Conservation (phyloP, 768 basidiomycete genomes). For the Lentinula sp. region DNA sequence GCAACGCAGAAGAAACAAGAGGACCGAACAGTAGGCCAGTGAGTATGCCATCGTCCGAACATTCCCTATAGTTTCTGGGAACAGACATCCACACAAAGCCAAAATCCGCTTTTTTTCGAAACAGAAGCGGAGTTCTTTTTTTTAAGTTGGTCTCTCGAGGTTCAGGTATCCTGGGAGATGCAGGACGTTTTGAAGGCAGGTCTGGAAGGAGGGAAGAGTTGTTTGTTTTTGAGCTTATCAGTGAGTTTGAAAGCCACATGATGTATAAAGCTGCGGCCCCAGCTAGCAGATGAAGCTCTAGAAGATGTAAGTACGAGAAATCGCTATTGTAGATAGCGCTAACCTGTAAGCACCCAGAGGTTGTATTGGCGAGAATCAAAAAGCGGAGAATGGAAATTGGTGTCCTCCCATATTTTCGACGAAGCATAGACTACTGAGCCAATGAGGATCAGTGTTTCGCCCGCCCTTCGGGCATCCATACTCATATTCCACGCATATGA, state of each 20-base stretch:
- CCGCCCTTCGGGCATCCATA: conserved; percentile 57
- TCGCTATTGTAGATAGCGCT: conserved; percentile 4
- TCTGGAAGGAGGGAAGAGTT: not conserved
- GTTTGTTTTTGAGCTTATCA: conserved; percentile 4
- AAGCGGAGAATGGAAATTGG: conserved; percentile 22
- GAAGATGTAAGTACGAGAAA: conserved; percentile 5
- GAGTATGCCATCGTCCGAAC: conserved; percentile 78
- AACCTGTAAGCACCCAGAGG: conserved; percentile 50
- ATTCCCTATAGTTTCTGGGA: conserved; percentile 83
- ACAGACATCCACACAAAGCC: conserved; percentile 89
- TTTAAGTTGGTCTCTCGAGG: conserved; percentile 38
- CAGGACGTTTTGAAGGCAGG: conserved; percentile 16
- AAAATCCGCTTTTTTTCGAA: conserved; percentile 38
- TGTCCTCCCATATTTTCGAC: conserved; percentile 30
- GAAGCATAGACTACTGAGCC: conserved; percentile 54
- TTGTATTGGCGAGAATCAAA: conserved; percentile 18
- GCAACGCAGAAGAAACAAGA: conserved; percentile 64
- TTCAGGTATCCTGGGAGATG: conserved; percentile 39
- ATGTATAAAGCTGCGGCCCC: conserved; percentile 53
- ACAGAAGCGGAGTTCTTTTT: conserved; percentile 14
- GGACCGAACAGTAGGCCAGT: conserved; percentile 84
- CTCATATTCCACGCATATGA: conserved; percentile 37
- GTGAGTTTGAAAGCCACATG: conserved; percentile 51
- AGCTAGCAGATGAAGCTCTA: conserved; percentile 57
- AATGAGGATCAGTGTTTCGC: conserved; percentile 62